These are phyloP conservation scores for Ambrosiella xylebori DNA, from an alignment of 2,329 filamentous ascomycete species.

Conservation along the genomic window DNA sequence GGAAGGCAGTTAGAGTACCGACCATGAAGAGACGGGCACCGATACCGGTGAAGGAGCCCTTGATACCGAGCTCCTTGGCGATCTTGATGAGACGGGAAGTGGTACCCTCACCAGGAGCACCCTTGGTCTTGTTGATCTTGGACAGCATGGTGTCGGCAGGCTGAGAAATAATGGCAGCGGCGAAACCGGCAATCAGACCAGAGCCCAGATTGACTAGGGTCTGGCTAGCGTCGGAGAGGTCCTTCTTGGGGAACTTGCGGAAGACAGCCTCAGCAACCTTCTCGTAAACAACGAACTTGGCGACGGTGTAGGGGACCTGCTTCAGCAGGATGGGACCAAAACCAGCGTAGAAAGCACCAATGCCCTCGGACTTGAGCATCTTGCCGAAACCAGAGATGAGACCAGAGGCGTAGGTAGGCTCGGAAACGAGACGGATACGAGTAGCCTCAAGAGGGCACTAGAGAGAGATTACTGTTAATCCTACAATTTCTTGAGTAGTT, in stretches of 20 bases:
- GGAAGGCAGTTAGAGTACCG: constrained; percentile 58
- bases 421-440: constrained; percentile 80
- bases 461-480: not conserved
- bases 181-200: constrained; percentile 41
- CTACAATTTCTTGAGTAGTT: not conserved
- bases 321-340: constrained; percentile 79
- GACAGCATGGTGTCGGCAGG: constrained; percentile 85
- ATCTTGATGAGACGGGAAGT: constrained; percentile 73
- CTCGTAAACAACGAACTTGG: constrained; percentile 90
- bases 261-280: constrained; percentile 66
- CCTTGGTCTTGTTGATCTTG: constrained; percentile 94
- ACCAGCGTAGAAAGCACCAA: constrained; percentile 77
- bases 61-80: constrained; percentile 65
- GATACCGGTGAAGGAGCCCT: constrained; percentile 64
- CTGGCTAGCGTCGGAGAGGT: constrained; percentile 49
- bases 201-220: constrained; percentile 61
- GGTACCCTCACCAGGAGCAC: constrained; percentile 70
- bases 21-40: constrained; percentile 50
- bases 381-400: constrained; percentile 65
- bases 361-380: constrained; percentile 67
- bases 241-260: constrained; percentile 51
- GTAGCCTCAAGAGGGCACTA: constrained; percentile 76
- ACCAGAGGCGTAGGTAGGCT: constrained; percentile 70
- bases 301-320: constrained; percentile 83
- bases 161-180: constrained; percentile 72